These are phyloP conservation scores for Candida nemodendra DNA, from an alignment of 805 yeast genomes.

Conservation along the genomic window DNA sequence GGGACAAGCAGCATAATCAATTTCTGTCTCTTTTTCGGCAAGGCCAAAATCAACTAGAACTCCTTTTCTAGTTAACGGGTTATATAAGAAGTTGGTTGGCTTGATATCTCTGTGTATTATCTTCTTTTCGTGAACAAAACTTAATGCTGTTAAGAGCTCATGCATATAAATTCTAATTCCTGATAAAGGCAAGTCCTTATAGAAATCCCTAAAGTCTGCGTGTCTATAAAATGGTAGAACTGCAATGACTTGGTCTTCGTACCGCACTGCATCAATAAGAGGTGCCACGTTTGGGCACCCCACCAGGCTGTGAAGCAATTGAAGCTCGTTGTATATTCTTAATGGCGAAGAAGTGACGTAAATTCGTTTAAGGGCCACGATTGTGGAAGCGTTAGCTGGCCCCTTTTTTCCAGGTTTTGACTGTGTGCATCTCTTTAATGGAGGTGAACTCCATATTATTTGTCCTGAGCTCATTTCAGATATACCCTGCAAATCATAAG, in stretches of 20 bases:
- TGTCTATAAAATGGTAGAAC: slow-evolving; percentile 90
- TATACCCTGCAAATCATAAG: slow-evolving; percentile 36
- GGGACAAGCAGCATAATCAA: slow-evolving; percentile 47
- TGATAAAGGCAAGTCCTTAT: slow-evolving; percentile 70
- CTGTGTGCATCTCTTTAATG: slow-evolving; percentile 17
- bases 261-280: slow-evolving; percentile 79
- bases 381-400: slow-evolving; percentile 24
- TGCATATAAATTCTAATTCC: slow-evolving; percentile 81
- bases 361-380: slow-evolving; percentile 87
- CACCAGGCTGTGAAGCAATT: slow-evolving; percentile 64
- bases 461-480: slow-evolving; percentile 23
- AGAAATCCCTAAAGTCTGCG: slow-evolving; percentile 85
- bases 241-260: slow-evolving; percentile 89
- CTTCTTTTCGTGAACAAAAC: slow-evolving; percentile 71
- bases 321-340: slow-evolving; percentile 85
- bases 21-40: slow-evolving; percentile 61
- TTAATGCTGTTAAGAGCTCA: slow-evolving; percentile 75
- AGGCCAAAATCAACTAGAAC: slow-evolving; percentile 90
- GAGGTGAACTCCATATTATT: slow-evolving; percentile 31
- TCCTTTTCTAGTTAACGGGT: slow-evolving; percentile 66
- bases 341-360: slow-evolving; percentile 95
- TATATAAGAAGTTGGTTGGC: slow-evolving; percentile 68
- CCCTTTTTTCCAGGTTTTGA: slow-evolving; percentile 19
- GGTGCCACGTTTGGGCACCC: slow-evolving; percentile 83
- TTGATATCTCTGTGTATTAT: slow-evolving; percentile 93